Conservation (phyloP, 768 basidiomycete species). For the Leccinum uliginosum region DNA sequence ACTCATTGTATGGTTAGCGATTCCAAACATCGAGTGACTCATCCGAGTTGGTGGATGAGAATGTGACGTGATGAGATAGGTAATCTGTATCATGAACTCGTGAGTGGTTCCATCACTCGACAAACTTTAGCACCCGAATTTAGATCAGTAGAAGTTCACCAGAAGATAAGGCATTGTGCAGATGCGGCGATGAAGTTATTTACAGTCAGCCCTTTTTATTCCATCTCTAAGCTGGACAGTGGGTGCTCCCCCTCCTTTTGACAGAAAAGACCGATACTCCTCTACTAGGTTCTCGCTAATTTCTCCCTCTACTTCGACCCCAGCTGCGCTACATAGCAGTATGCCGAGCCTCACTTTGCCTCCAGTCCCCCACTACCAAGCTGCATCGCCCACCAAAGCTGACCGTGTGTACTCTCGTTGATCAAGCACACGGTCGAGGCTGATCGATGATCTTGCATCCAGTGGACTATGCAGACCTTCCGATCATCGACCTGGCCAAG, state of each 20-base stretch:
- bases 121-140: background rate
- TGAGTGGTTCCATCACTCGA: background rate
- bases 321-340: background rate
- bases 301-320: background rate
- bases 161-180: background rate
- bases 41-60: background rate
- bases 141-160: background rate
- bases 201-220: background rate
- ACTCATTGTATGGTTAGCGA: background rate
- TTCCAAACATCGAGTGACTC: background rate
- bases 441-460: background rate
- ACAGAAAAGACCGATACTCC: too few species aligned
- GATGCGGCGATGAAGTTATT: background rate
- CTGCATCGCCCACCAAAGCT: background rate
- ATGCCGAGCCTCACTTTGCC: background rate
- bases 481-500: background rate
- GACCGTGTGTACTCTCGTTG: background rate
- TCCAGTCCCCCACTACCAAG: background rate
- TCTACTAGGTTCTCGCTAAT: background rate
- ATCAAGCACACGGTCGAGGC: background rate
- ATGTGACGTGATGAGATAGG: background rate
- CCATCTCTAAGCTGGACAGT: background rate
- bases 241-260: background rate
- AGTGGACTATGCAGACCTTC: background rate
- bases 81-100: background rate